These are phyloP conservation scores for Pterulicium gracile DNA, from an alignment of 1,284 basidiomycete genomes.

Conservation along the genomic window DNA sequence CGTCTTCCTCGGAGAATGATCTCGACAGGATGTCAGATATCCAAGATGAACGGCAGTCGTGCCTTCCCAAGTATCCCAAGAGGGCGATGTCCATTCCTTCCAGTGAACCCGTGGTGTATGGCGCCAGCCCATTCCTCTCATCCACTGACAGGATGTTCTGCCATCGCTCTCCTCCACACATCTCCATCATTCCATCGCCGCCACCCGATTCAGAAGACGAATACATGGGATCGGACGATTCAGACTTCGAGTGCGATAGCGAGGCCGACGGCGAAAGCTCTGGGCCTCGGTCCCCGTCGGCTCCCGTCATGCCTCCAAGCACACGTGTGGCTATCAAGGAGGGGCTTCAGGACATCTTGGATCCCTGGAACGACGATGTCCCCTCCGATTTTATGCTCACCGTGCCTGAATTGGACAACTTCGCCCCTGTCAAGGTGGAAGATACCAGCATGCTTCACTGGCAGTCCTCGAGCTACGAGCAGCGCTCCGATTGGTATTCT, in stretches of 20 bases:
- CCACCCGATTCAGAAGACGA: constrained; percentile 16
- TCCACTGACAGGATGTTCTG: constrained; percentile 16
- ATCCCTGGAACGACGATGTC: constrained; percentile 1
- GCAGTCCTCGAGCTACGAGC: constrained; percentile 16
- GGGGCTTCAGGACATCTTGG: neutral
- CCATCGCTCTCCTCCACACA: constrained; percentile 43
- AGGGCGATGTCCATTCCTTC: constrained; percentile 42
- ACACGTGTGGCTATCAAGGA: neutral
- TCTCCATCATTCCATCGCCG: constrained; percentile 28
- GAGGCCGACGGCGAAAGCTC: constrained; percentile 22
- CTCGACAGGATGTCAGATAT: constrained; percentile 9
- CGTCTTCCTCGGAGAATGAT: constrained; percentile 20
- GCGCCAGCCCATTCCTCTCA: constrained; percentile 19
- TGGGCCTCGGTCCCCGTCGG: constrained; percentile 1
- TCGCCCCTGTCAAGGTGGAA: constrained; percentile 21
- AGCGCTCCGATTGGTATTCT: constrained; percentile 13
- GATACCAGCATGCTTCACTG: constrained; percentile 11
- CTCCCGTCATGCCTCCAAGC: neutral
- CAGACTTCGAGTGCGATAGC: constrained; percentile 43
- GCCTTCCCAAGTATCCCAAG: constrained; percentile 26
- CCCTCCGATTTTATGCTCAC: neutral
- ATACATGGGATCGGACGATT: constrained; percentile 16
- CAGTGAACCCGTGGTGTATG: constrained; percentile 34
- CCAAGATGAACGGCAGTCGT: constrained; percentile 9
- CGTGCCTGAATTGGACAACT: neutral